Evolutionary conservation across 495 filamentous ascomycete genomes (phyloP), one percentile per base, ranked within the genome.

Genomic region (Aspergillus bertholletiae): DNA sequence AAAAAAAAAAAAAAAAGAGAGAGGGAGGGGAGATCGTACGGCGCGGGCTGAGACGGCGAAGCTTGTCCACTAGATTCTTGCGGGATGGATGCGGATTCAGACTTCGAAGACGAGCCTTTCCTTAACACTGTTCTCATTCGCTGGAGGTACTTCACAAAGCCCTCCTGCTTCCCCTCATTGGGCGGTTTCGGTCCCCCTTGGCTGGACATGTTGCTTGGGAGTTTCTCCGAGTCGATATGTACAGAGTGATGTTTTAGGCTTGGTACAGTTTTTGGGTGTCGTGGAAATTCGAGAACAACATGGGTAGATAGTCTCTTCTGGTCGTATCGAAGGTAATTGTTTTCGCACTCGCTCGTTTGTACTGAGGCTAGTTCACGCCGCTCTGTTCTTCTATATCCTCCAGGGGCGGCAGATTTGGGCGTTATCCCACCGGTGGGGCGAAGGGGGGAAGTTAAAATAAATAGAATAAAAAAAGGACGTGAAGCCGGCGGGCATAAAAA

Each of bases 81-180:
- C 37, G 47, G 30, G n/a, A 54, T 50, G 0, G 67, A 60, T 8
- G 63, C 55, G 21, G 75, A 59, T 12, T 7, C 49, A 45, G 70
- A 61, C 54, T 80, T 78, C 53, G 75, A 69, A 24, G 75, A 74
- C 30, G 70, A 66, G 23, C 70, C 73, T 60, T 80, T 78, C 58
- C 76, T 83, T 57, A 86, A 68, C 21, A 84, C 84, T 4, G 80
- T 83, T 72, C 78, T 88, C 68, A 88, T 79, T 58, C 82, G 77
- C 49, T 78, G 79, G 46, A 89, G 63, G 35, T 87, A 79, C 61
- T 79, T 88, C 35, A 79, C 77, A 37, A 89, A 61, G 22, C 85
- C 84, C 61, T 79, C 82, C 54, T 80, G 83, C 74, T 87, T 84
- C 59, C 82, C 72, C 46, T 67, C 69, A 15, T 44, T 61, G 18